Percentiles rank a stretch among this genome's conserved stretches.
Conservation (phyloP, 2,329 filamentous ascomycete species). For the Arthroderma sp. region DNA sequence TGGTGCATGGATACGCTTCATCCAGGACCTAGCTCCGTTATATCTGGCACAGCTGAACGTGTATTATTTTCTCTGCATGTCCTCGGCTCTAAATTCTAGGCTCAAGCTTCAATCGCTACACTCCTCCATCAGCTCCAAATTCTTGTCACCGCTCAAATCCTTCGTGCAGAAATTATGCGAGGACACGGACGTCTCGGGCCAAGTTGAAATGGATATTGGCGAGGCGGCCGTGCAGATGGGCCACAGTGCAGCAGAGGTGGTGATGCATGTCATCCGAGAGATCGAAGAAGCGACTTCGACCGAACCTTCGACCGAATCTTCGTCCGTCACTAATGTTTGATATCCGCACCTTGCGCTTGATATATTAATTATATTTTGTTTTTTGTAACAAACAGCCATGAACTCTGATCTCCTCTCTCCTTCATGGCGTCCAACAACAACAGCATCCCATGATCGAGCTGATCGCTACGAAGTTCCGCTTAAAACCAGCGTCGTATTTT, state of each 20-base stretch:
- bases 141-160: conserved; percentile 20
- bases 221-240: conserved; percentile 6
- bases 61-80: conserved; percentile 42
- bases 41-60: conserved; percentile 45
- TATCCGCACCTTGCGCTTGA: too few relatives aligned
- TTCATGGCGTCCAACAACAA: too few relatives aligned
- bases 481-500: too few relatives aligned
- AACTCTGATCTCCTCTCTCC: too few relatives aligned
- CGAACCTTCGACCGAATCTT: too few relatives aligned
- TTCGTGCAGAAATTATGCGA: conserved; percentile 5
- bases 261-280: conserved; percentile 8
- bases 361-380: too few relatives aligned
- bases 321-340: too few relatives aligned
- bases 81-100: conserved; percentile 32
- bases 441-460: too few relatives aligned
- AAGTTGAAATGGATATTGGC: conserved; percentile 8
- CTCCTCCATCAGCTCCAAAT: conserved; percentile 20
- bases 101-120: conserved; percentile 33
- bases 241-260: conserved; percentile 6
- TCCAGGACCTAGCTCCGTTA: conserved; percentile 34
- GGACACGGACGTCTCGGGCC: conserved; percentile 4
- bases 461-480: too few relatives aligned
- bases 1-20: conserved; percentile 33
- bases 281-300: conserved; percentile 2
- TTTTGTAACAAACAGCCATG: too few relatives aligned